Percentiles rank a stretch among this genome's conserved stretches.
These are phyloP conservation scores for Fusarium nisikadoi DNA, from an alignment of 2,329 filamentous ascomycete species.

Conservation along the genomic window DNA sequence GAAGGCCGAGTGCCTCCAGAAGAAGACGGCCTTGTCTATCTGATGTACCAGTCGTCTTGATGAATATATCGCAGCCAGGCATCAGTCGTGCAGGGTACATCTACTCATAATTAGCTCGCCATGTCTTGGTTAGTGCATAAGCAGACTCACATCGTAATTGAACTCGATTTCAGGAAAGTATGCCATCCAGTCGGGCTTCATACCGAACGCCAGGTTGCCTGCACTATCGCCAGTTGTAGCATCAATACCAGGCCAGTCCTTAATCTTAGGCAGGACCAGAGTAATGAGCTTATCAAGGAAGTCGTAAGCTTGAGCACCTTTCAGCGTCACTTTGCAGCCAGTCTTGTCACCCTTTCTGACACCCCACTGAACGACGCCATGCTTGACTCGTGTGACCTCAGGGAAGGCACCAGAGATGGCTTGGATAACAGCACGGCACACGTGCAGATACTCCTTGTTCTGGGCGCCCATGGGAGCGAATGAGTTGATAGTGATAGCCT, in stretches of 20 bases:
- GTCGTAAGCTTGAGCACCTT: constrained; percentile 84
- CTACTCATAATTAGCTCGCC: constrained; percentile 47
- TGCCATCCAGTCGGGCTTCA: constrained; percentile 78
- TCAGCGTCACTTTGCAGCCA: constrained; percentile 80
- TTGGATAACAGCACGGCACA: constrained; percentile 85
- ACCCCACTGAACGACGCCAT: constrained; percentile 79
- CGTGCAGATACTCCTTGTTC: constrained; percentile 80
- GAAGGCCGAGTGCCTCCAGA: constrained; percentile 60
- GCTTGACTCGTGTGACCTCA: constrained; percentile 74
- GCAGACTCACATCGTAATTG: constrained; percentile 85
- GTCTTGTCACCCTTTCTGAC: constrained; percentile 77
- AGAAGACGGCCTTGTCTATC: constrained; percentile 87
- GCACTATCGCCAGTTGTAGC: constrained; percentile 80
- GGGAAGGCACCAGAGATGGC: constrained; percentile 84
- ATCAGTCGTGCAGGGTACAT: constrained; percentile 77
- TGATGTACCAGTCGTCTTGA: constrained; percentile 85
- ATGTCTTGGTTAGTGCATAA: not conserved
- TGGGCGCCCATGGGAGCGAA: constrained; percentile 76
- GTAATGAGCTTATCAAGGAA: constrained; percentile 92
- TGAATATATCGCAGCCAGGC: constrained; percentile 83
- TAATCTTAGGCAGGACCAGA: constrained; percentile 91
- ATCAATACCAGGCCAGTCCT: constrained; percentile 85
- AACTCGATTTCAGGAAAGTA: constrained; percentile 94
- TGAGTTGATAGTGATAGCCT: constrained; percentile 82
- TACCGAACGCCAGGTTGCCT: constrained; percentile 87